Conservation (phyloP, 108 stramenopile genomes). For the Aurantiochytrium sp. region DNA sequence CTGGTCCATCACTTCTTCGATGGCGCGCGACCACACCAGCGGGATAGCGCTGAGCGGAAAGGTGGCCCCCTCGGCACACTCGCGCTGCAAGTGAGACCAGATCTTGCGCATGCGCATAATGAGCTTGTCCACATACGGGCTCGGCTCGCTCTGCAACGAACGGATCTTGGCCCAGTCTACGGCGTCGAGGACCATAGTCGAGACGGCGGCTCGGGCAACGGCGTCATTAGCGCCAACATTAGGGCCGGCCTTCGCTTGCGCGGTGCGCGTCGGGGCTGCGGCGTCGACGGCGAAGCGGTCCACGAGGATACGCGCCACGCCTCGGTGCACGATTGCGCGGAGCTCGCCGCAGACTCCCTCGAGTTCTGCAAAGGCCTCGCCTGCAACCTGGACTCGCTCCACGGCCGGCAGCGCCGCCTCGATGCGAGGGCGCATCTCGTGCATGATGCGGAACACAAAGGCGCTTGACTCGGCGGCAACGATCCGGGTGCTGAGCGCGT, state of each 20-base stretch:
- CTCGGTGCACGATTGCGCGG: background rate
- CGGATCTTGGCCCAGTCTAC: background rate
- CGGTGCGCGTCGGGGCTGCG: background rate
- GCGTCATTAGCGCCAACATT: background rate
- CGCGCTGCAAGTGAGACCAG: conserved; percentile 26
- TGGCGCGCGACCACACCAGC: background rate
- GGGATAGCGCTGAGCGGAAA: background rate
- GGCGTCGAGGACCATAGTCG: background rate
- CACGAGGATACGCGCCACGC: background rate
- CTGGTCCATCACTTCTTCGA: background rate
- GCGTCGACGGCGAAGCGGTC: background rate
- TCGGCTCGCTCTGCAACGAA: background rate
- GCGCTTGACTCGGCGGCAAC: background rate
- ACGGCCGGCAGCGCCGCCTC: conserved; percentile 2
- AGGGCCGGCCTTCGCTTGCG: background rate
- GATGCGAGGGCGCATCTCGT: background rate
- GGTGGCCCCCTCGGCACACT: background rate
- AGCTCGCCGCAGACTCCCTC: background rate
- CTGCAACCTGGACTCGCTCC: background rate
- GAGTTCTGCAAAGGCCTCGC: background rate
- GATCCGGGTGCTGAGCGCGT: background rate
- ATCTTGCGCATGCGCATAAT: background rate
- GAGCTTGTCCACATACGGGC: background rate
- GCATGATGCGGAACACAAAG: background rate
- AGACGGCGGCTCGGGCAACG: background rate